phyloP scores from a whole-genome alignment of 768 basidiomycete species.

The Tremella mesenterica region DNA sequence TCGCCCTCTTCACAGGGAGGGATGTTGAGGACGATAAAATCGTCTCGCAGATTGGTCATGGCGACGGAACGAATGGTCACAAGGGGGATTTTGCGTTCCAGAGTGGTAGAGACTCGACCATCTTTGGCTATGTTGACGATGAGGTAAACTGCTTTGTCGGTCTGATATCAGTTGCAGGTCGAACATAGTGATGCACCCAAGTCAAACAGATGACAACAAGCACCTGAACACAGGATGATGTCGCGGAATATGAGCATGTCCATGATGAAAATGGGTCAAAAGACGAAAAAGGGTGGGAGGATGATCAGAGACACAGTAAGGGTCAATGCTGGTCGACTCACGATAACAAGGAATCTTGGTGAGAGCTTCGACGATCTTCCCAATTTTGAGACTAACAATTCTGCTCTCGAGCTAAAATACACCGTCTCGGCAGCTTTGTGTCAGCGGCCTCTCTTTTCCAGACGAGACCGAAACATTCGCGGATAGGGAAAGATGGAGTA shows the following conservation, averaged over 20 bases:
- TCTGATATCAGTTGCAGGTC: constrained; percentile 55
- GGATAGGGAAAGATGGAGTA: too few relatives aligned
- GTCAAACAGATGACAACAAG: neutral
- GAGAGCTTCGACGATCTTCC: constrained; percentile 81
- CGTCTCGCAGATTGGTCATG: constrained; percentile 82
- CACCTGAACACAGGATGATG: too few relatives aligned
- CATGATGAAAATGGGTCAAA: too few relatives aligned
- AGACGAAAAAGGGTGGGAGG: too few relatives aligned
- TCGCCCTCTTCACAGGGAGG: constrained; percentile 84
- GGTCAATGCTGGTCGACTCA: constrained; percentile 47
- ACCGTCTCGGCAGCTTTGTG: constrained; percentile 59
- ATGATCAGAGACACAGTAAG: too few relatives aligned
- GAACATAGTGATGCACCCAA: constrained; percentile 1
- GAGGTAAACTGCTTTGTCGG: constrained; percentile 75
- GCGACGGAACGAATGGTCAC: constrained; percentile 77
- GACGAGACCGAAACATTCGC: too few relatives aligned
- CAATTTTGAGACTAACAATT: constrained; percentile 75
- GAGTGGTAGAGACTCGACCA: constrained; percentile 52
- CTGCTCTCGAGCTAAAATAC: constrained; percentile 70
- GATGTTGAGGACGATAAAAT: constrained; percentile 84
- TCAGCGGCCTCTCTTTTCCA: constrained; percentile 3
- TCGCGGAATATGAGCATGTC: too few relatives aligned
- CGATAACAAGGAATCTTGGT: constrained; percentile 82
- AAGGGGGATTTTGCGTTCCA: constrained; percentile 84
- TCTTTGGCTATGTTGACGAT: constrained; percentile 57